Base-by-base conservation (phyloP, 352 stramenopile species). In the Globisporangium splendens region DNA sequence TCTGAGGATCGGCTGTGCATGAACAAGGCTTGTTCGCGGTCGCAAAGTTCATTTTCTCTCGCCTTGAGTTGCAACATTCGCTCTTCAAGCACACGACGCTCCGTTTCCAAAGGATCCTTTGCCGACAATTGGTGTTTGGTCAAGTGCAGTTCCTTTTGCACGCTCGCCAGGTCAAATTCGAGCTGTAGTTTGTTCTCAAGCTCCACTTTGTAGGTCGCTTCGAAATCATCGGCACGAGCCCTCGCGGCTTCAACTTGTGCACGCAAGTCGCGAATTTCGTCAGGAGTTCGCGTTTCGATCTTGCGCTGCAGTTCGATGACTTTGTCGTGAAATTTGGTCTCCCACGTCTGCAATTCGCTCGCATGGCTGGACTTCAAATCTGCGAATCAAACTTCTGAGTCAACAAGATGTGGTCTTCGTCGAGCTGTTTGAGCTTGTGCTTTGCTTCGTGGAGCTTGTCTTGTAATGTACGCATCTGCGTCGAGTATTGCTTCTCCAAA, bases 131-230 rank as follows among this genome's bases (percentile, higher is more conserved):
- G 50, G 20, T 63, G 57, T 21, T 52, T 38, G 11, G 43, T 22
- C 31, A 42, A 42, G 15, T 52, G 50, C 18, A 63, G 57, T 44
- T 63, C 57, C 18, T 63, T 63, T 18, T 39, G 35, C 21, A 33
- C 42, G 12, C 57, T 63, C 31, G 57, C 50, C 15, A 63, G 50
- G 43, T 63, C 57, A n/a, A 63, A 63, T 31, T 58, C 57, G 33
- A 63, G 57, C 41, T 63, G 57, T 7, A 58, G 42, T 1, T 51
- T 63, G 41, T 57, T 44, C 49, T 63, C 57, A 11, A 63, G 31
- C 43, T 63, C 57, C 20, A 59, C 43, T 18, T 39, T 21, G 57
- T 63, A 63, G 17, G 57, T 47, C 1, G 20, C 41, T 8, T 63
- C 50, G 50, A 18, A 56, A 20, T 63, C 57, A 0, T 44, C 50